Evolutionary conservation across 2,329 filamentous ascomycete species (phyloP).

Genomic region (Diaporthe sp.): DNA sequence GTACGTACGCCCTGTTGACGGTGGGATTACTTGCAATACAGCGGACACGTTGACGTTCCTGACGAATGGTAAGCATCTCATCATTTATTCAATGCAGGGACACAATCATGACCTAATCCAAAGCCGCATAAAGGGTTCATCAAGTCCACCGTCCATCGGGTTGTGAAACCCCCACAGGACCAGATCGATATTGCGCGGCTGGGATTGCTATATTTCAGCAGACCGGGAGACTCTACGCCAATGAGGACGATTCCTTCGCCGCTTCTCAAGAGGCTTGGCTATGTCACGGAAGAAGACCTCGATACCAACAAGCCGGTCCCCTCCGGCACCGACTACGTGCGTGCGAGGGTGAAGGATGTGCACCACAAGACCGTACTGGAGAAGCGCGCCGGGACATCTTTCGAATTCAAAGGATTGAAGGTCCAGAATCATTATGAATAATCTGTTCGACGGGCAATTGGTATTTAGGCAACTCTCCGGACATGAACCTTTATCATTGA

Average conservation of each 20-base stretch:
- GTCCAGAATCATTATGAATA: background rate
- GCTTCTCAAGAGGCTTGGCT: background rate
- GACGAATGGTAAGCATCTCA: background rate
- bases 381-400: slow-evolving; percentile 57
- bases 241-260: slow-evolving; percentile 5
- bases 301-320: slow-evolving; percentile 43
- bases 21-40: slow-evolving; percentile 15
- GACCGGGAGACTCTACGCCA: background rate
- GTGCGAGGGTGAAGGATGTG: slow-evolving; percentile 60
- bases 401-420: slow-evolving; percentile 51
- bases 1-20: background rate
- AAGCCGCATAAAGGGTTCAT: background rate
- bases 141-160: slow-evolving; percentile 14
- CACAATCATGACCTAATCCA: background rate
- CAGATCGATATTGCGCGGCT: slow-evolving; percentile 2
- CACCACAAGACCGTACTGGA: slow-evolving; percentile 59
- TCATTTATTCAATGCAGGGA: background rate
- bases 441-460: no score
- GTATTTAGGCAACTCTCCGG: no score
- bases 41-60: slow-evolving; percentile 15
- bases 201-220: slow-evolving; percentile 5
- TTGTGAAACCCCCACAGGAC: slow-evolving; percentile 1
- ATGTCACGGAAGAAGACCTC: background rate
- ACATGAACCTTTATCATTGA: background rate
- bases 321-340: slow-evolving; percentile 59